Evolutionary conservation across 2,329 filamentous ascomycete genomes (phyloP), one percentile per base, ranked within the genome.

Genomic region (Neonectria neomacrospora): DNA sequence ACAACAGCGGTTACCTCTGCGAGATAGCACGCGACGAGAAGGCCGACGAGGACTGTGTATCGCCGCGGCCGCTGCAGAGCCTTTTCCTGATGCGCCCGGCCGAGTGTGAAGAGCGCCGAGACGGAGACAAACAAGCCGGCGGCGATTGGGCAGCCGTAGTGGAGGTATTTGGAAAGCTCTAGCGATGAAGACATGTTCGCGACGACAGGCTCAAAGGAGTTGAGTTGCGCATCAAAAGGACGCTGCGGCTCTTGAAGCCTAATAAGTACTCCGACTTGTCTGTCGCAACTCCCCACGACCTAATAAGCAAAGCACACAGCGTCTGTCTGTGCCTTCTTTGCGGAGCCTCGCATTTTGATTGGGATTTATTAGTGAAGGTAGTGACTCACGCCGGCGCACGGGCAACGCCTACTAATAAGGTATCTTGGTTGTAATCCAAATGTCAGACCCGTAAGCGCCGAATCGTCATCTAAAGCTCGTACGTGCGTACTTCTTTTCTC

Each of bases 71-170:
- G 26, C 10, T 18, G 32, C 12, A 18, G 23, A 9, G 26, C 3
- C n/a, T 12, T 10, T 5, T 10, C 30, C 58, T 54, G 5, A 10
- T 10, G 3, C 30, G 18, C 10, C 55, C 55, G 8, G 6, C 42
- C 54, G 3, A 23, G 48, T 14, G 54, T 57, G 20, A 44, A 10
- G 3, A 72, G 3, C 3, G 47, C 22, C 2, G 34, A n/a, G 5
- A 16, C 22, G 7, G 58, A 41, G 18, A 64, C 58, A 16, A 60
- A 62, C 0, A 18, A 26, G 10, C 51, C 34, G 11, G 41, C 39
- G 0, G 53, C 42, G 18, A 58, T 1, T 7, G 65, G 61, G 4
- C 63, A 63, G 34, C 20, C 41, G 39, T 67, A 68, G 61, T 72
- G 67, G 4, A 72, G 68, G 26, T 54, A 58, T 18, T 37, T 26